Evolutionary conservation across 2,329 filamentous ascomycete species (phyloP).

Genomic region (Clonostachys rosea): DNA sequence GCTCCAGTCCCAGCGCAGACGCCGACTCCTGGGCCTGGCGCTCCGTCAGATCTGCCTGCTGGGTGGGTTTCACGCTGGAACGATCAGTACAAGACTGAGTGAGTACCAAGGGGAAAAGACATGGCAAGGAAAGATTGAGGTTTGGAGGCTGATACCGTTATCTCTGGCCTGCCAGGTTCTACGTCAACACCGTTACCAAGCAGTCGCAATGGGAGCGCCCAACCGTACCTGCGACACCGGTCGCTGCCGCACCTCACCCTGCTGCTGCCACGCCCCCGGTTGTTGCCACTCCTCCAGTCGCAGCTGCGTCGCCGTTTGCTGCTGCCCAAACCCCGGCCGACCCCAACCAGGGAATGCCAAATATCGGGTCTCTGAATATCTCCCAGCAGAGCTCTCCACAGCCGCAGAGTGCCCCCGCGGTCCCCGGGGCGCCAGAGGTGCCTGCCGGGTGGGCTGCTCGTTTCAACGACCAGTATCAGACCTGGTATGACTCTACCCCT

Average conservation of each 20-base stretch:
- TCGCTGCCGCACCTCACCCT: too few species aligned
- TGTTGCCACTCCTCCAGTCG: too few species aligned
- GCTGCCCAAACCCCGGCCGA: too few species aligned
- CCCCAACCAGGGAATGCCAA: too few species aligned
- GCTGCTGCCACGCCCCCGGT: too few species aligned
- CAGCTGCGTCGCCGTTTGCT: too few species aligned
- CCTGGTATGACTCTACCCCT: constrained; percentile 53
- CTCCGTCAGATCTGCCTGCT: constrained; percentile 44
- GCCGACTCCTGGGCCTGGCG: background rate
- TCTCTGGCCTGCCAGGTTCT: constrained; percentile 59
- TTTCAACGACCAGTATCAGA: constrained; percentile 83
- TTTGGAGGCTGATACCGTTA: too few species aligned
- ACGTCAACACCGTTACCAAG: constrained; percentile 83
- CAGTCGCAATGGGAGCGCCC: constrained; percentile 88
- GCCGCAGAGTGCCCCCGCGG: too few species aligned
- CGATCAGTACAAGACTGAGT: constrained; percentile 84
- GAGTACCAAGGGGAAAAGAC: constrained; percentile 1
- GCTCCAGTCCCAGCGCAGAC: too few species aligned
- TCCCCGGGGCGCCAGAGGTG: constrained; percentile 24
- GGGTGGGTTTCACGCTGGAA: constrained; percentile 88
- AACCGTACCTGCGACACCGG: constrained; percentile 50
- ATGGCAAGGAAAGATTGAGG: too few species aligned
- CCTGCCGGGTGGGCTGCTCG: constrained; percentile 72
- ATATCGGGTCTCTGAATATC: too few species aligned
- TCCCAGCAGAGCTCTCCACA: too few species aligned